These are phyloP conservation scores for Cicer arietinum DNA, from an alignment of 306 rosid species.

Conservation along the genomic window DNA sequence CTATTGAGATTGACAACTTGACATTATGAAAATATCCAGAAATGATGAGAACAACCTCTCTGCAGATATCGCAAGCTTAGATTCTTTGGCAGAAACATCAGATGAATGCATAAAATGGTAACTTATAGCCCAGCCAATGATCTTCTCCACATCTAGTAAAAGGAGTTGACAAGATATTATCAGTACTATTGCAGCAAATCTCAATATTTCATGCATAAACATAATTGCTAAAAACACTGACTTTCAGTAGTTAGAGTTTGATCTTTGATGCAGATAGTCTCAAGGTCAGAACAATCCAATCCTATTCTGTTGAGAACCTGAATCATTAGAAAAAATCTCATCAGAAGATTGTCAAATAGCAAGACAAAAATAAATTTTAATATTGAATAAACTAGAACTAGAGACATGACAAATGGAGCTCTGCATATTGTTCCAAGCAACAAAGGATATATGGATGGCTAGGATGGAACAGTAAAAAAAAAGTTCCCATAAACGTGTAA, in stretches of 20 bases:
- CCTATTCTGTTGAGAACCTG: slow-evolving; percentile 80
- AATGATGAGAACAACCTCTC: slow-evolving; percentile 68
- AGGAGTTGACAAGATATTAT: slow-evolving; percentile 9
- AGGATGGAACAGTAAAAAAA: not conserved
- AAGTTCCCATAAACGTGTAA: not conserved
- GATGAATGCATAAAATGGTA: slow-evolving; percentile 67
- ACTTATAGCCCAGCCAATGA: slow-evolving; percentile 90
- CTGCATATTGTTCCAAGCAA: slow-evolving; percentile 3
- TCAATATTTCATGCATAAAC: not conserved
- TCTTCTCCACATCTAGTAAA: slow-evolving; percentile 76
- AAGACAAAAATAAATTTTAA: slow-evolving; percentile 1
- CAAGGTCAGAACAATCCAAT: slow-evolving; percentile 85
- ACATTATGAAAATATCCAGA: slow-evolving; percentile 9
- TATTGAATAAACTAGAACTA: not conserved
- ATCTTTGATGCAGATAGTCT: slow-evolving; percentile 75
- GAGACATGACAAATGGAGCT: not conserved
- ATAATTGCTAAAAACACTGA: slow-evolving; percentile 45
- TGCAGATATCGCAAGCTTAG: slow-evolving; percentile 65
- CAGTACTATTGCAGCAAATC: slow-evolving; percentile 35
- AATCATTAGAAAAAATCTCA: slow-evolving; percentile 41
- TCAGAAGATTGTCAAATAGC: slow-evolving; percentile 31
- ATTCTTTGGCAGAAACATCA: slow-evolving; percentile 59
- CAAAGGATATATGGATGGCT: slow-evolving; percentile 18
- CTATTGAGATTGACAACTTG: not conserved
- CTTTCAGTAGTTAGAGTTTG: slow-evolving; percentile 81